Evolutionary conservation across 495 filamentous ascomycete genomes (phyloP), one percentile per base, ranked within the genome.

Genomic region (Astrothelium macrocarpum): DNA sequence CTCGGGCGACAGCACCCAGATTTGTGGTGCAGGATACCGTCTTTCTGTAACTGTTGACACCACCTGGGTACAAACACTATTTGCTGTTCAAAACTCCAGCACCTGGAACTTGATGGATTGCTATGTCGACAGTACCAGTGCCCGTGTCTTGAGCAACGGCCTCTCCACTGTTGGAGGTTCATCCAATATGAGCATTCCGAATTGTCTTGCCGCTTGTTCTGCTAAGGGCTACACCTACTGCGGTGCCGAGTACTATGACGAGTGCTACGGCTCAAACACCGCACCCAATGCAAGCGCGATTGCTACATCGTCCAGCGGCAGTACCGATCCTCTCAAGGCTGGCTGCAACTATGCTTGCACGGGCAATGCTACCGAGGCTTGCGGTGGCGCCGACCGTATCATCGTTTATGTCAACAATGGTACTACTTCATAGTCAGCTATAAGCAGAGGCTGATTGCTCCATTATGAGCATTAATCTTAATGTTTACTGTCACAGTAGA

Each of bases 21-120:
- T 7, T 5, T 62, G 60, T 45, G 60, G 60, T 20, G 60, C 60
- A 31, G 60, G 60, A 11, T 42, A 49, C 39, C 32, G 60, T 7
- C 60, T 62, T n/a, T 60, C 59, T 4, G 59, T 60, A 18, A 43
- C 59, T 2, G 29, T 59, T 2, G 53, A 64, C 62, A 59, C 23
- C 32, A 39, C 31, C n/a, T 64, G 20, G 31, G 59, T 43, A 31
- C 46, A 64, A 31, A 39, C 29, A n/a, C 53, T 64, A 29, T 59
- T 64, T 59, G 62, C 62, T 28, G 7, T 5, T 18, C 32, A 49
- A n/a, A 64, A n/a, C 31, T 64, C 59, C 53, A 59, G 59, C 25
- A 64, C 62, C 16, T 64, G 62, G 62, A 64, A 64, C 62, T 26
- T 64, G 49, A 64, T 64, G 62, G 62, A n/a, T 14, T 64, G 62